phyloP scores from a whole-genome alignment of 352 stramenopile species.

The Phytopythium kandeliae region DNA sequence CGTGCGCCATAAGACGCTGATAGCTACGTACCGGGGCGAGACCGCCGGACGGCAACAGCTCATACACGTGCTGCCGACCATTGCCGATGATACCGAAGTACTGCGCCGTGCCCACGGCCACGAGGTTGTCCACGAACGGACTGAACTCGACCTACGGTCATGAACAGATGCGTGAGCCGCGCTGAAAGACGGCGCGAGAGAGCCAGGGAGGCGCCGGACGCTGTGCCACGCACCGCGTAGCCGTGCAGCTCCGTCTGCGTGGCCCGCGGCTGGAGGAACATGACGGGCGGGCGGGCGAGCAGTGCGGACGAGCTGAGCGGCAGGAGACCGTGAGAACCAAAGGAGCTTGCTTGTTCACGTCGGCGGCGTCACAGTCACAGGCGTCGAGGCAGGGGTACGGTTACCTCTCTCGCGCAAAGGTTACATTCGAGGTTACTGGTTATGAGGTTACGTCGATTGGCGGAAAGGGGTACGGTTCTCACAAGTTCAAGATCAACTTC shows the following conservation, averaged over 20 bases:
- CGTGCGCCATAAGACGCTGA: neutral
- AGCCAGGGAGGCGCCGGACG: neutral
- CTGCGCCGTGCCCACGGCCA: conserved; percentile 85
- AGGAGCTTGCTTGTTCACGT: too few relatives aligned
- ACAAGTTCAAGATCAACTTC: too few relatives aligned
- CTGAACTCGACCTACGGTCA: conserved; percentile 83
- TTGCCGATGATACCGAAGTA: conserved; percentile 93
- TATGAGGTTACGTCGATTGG: too few relatives aligned
- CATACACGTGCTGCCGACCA: conserved; percentile 79
- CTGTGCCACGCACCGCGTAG: conserved; percentile 37
- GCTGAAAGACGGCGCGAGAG: neutral
- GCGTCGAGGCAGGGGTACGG: too few relatives aligned
- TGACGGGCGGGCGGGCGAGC: too few relatives aligned
- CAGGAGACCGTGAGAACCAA: too few relatives aligned
- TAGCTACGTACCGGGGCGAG: conserved; percentile 44
- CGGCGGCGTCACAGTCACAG: too few relatives aligned
- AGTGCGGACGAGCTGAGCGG: too few relatives aligned
- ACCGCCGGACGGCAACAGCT: conserved; percentile 59
- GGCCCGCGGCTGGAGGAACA: conserved; percentile 69
- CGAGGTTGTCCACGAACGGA: conserved; percentile 82
- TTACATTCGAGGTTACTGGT: too few relatives aligned
- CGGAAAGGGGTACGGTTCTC: too few relatives aligned
- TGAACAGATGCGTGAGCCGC: neutral
- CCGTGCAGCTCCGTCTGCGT: conserved; percentile 59
- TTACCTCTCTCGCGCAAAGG: too few relatives aligned